These are phyloP conservation scores for Penstemon davidsonii DNA, from an alignment of 257 asterid species.

Conservation along the genomic window DNA sequence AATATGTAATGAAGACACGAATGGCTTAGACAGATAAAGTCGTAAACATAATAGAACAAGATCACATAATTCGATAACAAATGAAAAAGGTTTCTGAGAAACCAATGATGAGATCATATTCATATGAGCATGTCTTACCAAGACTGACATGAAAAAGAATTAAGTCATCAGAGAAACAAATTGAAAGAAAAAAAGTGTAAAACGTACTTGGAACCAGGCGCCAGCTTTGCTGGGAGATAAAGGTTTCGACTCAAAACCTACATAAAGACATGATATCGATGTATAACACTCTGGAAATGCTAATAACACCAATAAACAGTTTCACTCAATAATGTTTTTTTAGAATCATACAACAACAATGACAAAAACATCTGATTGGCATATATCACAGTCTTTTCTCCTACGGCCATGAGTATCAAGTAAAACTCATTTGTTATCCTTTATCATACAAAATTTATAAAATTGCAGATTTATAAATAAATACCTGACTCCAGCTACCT, in stretches of 20 bases:
- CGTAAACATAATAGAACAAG: constrained; percentile 7
- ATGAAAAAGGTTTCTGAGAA: not conserved
- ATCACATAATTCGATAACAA: not conserved
- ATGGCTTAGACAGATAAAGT: constrained; percentile 19
- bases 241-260: constrained; percentile 93
- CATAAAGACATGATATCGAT: constrained; percentile 11
- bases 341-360: too few species aligned
- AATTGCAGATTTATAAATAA: not conserved
- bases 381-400: too few species aligned
- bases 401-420: too few species aligned
- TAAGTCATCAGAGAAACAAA: not conserved
- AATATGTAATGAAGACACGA: constrained; percentile 24
- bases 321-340: too few species aligned
- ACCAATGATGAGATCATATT: not conserved
- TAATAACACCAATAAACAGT: too few species aligned
- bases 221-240: constrained; percentile 82
- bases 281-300: not conserved
- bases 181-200: constrained; percentile 19
- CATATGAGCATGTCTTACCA: not conserved
- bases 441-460: not conserved
- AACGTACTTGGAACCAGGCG: constrained; percentile 68
- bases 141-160: not conserved
- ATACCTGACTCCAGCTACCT: constrained; percentile 99
- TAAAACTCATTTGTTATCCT: too few species aligned
- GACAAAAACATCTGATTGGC: too few species aligned